phyloP scores from a whole-genome alignment of 805 yeast species.

The Ogataea dorogensis region DNA sequence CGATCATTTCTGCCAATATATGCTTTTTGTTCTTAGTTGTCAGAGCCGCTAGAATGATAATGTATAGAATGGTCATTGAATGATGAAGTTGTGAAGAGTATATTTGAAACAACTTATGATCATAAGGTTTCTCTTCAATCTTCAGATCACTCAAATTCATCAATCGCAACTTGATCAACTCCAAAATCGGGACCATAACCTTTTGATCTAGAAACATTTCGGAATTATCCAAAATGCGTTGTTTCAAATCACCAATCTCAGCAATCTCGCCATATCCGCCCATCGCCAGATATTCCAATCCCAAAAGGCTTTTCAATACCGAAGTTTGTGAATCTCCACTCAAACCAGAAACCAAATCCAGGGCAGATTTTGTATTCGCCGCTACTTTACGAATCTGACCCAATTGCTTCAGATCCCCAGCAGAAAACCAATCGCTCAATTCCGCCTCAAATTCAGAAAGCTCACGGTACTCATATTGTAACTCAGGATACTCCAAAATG shows the following conservation, averaged over 20 bases:
- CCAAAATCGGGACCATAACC: conserved; percentile 15
- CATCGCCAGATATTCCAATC: conserved; percentile 29
- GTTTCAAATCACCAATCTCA: conserved; percentile 23
- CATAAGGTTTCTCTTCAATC: conserved; percentile 18
- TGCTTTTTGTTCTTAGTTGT: conserved; percentile 10
- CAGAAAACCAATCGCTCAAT: conserved; percentile 39
- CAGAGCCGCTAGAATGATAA: conserved; percentile 17
- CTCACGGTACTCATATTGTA: conserved; percentile 44
- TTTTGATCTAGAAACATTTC: conserved; percentile 19
- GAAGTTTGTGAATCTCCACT: neutral
- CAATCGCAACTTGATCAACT: conserved; percentile 15
- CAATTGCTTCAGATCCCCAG: conserved; percentile 30
- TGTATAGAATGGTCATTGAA: conserved; percentile 30
- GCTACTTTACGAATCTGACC: conserved; percentile 12
- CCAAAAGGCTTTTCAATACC: conserved; percentile 16
- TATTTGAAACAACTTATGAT: conserved; percentile 11
- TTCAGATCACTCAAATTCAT: conserved; percentile 20
- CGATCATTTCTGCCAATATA: conserved; percentile 12
- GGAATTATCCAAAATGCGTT: conserved; percentile 26
- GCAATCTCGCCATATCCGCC: conserved; percentile 30
- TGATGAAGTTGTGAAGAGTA: conserved; percentile 31
- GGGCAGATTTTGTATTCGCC: conserved; percentile 10
- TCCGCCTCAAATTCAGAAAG: conserved; percentile 39
- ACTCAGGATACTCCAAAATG: conserved; percentile 39
- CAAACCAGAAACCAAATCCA: neutral